Conservation (phyloP, 495 filamentous ascomycete species). For the Lasiosphaeria ovina region DNA sequence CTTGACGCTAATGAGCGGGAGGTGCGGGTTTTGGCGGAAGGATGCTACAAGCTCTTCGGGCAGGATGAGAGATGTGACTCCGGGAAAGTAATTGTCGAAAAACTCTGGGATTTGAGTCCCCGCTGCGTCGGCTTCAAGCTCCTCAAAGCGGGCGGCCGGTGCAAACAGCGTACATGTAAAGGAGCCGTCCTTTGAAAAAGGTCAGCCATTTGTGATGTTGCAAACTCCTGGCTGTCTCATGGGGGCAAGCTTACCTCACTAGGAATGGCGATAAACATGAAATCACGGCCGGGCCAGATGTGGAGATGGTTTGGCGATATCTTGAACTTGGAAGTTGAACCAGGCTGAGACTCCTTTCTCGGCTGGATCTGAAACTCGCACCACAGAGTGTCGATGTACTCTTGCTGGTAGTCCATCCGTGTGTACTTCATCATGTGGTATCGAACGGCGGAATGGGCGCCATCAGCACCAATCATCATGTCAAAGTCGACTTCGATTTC, state of each 20-base stretch:
- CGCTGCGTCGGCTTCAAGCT: conserved; percentile 54
- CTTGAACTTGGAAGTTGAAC: conserved; percentile 56
- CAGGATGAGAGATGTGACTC: conserved; percentile 79
- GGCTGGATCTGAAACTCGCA: conserved; percentile 85
- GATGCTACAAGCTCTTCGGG: conserved; percentile 64
- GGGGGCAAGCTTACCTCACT: conserved; percentile 50
- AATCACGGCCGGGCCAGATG: conserved; percentile 90
- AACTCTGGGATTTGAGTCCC: conserved; percentile 56
- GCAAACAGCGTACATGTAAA: conserved; percentile 97
- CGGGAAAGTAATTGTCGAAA: conserved; percentile 79
- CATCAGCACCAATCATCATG: conserved; percentile 92
- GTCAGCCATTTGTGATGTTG: neutral
- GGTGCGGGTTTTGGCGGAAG: conserved; percentile 77
- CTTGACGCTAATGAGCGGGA: conserved; percentile 90
- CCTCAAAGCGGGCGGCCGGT: conserved; percentile 56
- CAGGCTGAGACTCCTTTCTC: conserved; percentile 28
- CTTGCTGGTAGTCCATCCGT: conserved; percentile 85
- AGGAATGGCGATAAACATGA: conserved; percentile 98
- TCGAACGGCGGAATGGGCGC: conserved; percentile 84
- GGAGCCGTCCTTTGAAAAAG: conserved; percentile 61
- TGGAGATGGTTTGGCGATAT: conserved; percentile 91
- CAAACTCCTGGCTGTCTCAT: neutral
- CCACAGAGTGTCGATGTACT: conserved; percentile 97
- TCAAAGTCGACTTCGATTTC: conserved; percentile 82
- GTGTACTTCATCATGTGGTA: conserved; percentile 93